Base-by-base conservation (phyloP, 176 grass and related monocot species). In the Oryza coarctata region DNA sequence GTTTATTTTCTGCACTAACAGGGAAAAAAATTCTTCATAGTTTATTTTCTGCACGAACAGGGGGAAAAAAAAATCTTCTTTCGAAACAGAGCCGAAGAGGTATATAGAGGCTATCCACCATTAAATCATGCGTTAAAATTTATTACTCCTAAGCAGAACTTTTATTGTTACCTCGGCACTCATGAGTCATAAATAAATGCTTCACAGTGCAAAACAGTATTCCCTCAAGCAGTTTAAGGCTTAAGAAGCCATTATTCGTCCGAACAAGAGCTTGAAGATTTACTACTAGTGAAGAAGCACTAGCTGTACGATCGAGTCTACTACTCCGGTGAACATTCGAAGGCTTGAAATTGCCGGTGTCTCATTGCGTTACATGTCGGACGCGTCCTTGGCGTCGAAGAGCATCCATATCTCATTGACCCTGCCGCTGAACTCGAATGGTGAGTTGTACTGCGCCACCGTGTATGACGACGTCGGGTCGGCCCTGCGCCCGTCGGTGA, bases 371-470 rank as follows among this genome's bases (percentile, higher is more conserved):
- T 23, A 87, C 74, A 90, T 87, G 60, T 52, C 65, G 38, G 45
- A 34, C 2, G 29, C 26, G 6, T 44, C 74, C 58, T 70, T 52
- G 63, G 40, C 58, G 43, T 87, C 88, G 79, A 98, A 91, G 76
- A 83, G 36, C 95, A 95, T 93, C 95, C 92, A 98, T 1, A 98
- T 93, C 90, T 98, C 95, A 74, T 98, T 98, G 40, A 98, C 90
- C 82, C 92, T 93, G 15, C 79, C 90, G 68, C 39, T 91, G 67
- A 95, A 98, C 92, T 98, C 96, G 58, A 98, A 95, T 1, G 96
- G 90, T 31, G 93, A 95, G 81, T 95, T 93, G 76, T 98, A 95
- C 90, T 95, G 92, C n/a, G 96, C 96, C 8, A 98, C 96, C 1
- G 70, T 91, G 84, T 98, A 98, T 0, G 67, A n/a, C 9, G 95